Evolutionary conservation across 495 filamentous ascomycete species (phyloP).

Genomic region (Podospora comata): DNA sequence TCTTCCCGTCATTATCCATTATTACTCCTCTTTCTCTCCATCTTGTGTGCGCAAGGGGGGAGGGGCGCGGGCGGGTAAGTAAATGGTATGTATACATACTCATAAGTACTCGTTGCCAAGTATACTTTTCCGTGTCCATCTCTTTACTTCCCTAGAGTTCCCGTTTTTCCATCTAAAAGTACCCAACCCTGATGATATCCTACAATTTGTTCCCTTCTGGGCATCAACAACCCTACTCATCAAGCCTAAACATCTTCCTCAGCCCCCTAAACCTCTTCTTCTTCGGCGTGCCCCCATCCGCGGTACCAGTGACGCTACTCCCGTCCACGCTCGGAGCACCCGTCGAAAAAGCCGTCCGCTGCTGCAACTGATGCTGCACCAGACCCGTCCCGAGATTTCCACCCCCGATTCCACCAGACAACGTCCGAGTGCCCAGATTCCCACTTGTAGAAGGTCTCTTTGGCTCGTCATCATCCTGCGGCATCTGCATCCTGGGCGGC

Average conservation of each 20-base stretch:
- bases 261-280: conserved; percentile 59
- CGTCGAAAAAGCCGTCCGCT: conserved; percentile 24
- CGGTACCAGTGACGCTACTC: conserved; percentile 23
- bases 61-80: too few relatives aligned
- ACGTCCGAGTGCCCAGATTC: conserved; percentile 33
- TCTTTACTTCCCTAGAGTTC: not conserved
- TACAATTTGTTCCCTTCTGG: not conserved
- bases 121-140: not conserved
- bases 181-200: not conserved
- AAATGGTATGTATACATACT: not conserved
- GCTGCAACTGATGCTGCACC: conserved; percentile 9
- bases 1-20: too few relatives aligned
- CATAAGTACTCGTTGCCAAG: not conserved
- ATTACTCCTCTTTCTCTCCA: too few relatives aligned
- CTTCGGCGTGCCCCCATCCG: conserved; percentile 42
- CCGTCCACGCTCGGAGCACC: conserved; percentile 21
- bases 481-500: not conserved
- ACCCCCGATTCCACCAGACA: conserved; percentile 16
- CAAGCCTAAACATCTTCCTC: conserved; percentile 55
- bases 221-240: conserved; percentile 35
- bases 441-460: conserved; percentile 13
- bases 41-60: too few relatives aligned
- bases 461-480: conserved; percentile 7
- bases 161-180: not conserved
- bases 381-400: not conserved